Percentiles rank a stretch among this genome's conserved stretches.
Evolutionary conservation across 1,284 basidiomycete species (phyloP).

Genomic region (Moniliophthora roreri): DNA sequence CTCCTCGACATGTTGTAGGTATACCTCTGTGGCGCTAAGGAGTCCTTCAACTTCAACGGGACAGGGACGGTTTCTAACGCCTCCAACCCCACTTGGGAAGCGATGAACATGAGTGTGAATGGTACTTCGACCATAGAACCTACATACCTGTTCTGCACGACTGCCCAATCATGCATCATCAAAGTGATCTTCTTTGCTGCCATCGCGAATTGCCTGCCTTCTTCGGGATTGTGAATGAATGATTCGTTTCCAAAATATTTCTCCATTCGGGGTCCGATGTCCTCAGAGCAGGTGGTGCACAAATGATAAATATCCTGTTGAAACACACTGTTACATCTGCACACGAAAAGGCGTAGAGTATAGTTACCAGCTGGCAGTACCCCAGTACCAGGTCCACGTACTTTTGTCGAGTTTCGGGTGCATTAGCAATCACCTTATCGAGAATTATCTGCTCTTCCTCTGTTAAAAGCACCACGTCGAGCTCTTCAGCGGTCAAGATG

Average conservation of each 20-base stretch:
- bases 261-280: slow-evolving; percentile 37
- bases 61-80: not conserved
- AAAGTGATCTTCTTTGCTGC: slow-evolving; percentile 25
- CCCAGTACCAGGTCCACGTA: not conserved
- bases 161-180: slow-evolving; percentile 11
- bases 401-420: not conserved
- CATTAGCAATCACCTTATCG: not conserved
- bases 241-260: slow-evolving; percentile 35
- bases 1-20: too few relatives aligned
- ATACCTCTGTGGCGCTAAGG: slow-evolving; percentile 8
- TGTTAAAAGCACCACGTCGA: not conserved
- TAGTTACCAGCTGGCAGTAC: not conserved
- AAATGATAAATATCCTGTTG: slow-evolving; percentile 38
- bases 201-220: slow-evolving; percentile 26
- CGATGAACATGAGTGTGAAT: too few relatives aligned
- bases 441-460: not conserved
- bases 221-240: slow-evolving; percentile 31
- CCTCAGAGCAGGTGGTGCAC: slow-evolving; percentile 31
- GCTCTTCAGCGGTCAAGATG: not conserved
- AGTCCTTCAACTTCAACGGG: slow-evolving; percentile 1
- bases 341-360: not conserved
- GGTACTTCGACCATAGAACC: not conserved
- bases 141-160: too few relatives aligned
- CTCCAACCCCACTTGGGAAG: too few relatives aligned
- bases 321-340: not conserved